Conservation (phyloP, 257 asterid genomes). For the Nicotiana benthamiana region DNA sequence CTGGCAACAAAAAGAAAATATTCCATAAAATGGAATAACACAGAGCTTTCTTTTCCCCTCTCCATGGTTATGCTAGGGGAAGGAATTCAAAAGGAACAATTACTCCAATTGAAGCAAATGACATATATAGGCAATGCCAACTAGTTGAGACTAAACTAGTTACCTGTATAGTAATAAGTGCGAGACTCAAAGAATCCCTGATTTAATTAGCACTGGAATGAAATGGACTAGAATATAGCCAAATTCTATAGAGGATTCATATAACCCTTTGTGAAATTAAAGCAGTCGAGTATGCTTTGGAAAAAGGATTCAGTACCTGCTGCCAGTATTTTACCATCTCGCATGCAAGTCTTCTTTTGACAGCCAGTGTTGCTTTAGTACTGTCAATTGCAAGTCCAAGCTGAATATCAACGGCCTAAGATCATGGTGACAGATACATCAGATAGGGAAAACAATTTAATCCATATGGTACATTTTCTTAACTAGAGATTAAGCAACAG, state of each 20-base stretch:
- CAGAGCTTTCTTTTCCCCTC: background rate
- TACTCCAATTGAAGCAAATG: background rate
- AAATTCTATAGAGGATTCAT: background rate
- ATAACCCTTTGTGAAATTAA: background rate
- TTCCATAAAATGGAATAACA: background rate
- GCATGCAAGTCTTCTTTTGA: constrained; percentile 94
- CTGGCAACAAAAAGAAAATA: background rate
- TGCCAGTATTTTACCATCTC: constrained; percentile 99
- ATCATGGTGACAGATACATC: constrained; percentile 1
- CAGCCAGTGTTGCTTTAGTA: constrained; percentile 95
- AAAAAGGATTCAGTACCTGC: constrained; percentile 49
- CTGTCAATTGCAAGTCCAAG: constrained; percentile 98
- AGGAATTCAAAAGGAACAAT: background rate
- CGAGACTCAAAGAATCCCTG: background rate
- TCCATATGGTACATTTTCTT: background rate
- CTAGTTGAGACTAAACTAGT: background rate
- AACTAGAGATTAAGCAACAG: background rate
- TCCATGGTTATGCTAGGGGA: background rate
- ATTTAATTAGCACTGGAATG: background rate
- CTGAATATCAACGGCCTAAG: constrained; percentile 97
- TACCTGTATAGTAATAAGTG: background rate
- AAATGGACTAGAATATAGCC: background rate
- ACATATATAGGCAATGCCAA: background rate
- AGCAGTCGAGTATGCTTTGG: background rate
- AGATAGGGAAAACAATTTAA: constrained; percentile 9